A percentile compares a stretch with the other conserved stretches of the same genome.
These are phyloP conservation scores for Ogataea henricii DNA, from an alignment of 805 yeast species.

Conservation along the genomic window DNA sequence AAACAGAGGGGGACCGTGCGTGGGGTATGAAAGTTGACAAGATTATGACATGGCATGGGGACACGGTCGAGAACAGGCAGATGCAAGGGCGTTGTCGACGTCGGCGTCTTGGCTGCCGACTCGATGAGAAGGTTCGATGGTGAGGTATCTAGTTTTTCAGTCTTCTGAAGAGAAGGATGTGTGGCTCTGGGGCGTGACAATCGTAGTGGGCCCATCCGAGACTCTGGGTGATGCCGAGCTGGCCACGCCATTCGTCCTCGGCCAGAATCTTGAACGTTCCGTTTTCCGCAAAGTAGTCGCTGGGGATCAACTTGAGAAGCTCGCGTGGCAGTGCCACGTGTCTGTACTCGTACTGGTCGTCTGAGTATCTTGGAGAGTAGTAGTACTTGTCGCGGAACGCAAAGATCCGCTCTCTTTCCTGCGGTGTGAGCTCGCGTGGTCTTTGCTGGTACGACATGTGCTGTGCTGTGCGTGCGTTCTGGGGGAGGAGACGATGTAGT, in stretches of 20 bases:
- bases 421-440: slow-evolving; percentile 74
- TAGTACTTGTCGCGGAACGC: slow-evolving; percentile 94
- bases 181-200: slow-evolving; percentile 98
- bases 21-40: background rate
- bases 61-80: slow-evolving; percentile 1
- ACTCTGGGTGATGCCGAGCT: slow-evolving; percentile 94
- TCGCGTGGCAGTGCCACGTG: slow-evolving; percentile 97
- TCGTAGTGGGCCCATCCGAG: slow-evolving; percentile 98
- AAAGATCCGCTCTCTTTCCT: slow-evolving; percentile 81
- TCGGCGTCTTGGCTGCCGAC: slow-evolving; percentile 5
- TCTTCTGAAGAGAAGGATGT: slow-evolving; percentile 83
- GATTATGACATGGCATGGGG: background rate
- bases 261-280: slow-evolving; percentile 88
- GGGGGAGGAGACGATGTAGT: slow-evolving; percentile 6
- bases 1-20: background rate
- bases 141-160: slow-evolving; percentile 37
- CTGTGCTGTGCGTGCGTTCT: slow-evolving; percentile 3
- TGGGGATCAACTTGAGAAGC: slow-evolving; percentile 91
- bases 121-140: slow-evolving; percentile 2
- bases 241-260: slow-evolving; percentile 96
- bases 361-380: slow-evolving; percentile 90
- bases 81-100: slow-evolving; percentile 4
- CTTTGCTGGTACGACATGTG: slow-evolving; percentile 41
- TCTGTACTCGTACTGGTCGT: slow-evolving; percentile 89
- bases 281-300: slow-evolving; percentile 91